phyloP scores from a whole-genome alignment of 1,284 basidiomycete genomes.

The Anthracocystis setariae region DNA sequence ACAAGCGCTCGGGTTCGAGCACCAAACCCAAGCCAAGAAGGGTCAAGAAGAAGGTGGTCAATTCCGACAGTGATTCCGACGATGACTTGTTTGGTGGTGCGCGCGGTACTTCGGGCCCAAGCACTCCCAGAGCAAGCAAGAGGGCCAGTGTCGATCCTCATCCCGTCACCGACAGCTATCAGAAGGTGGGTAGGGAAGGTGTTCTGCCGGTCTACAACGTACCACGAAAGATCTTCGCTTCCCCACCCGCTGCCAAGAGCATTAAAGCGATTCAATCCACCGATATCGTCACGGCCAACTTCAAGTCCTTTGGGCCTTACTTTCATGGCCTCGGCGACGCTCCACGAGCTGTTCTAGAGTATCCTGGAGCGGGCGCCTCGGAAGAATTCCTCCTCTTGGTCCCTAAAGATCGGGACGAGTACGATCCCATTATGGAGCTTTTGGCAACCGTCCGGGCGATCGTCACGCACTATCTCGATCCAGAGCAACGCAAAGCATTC shows the following conservation, averaged over 20 bases:
- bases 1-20: slow-evolving; percentile 4
- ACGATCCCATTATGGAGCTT: slow-evolving; percentile 65
- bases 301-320: slow-evolving; percentile 53
- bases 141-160: slow-evolving; percentile 43
- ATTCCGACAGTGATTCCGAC: slow-evolving; percentile 22
- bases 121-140: slow-evolving; percentile 38
- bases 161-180: slow-evolving; percentile 38
- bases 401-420: slow-evolving; percentile 62
- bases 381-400: slow-evolving; percentile 60
- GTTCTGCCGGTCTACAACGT: slow-evolving; percentile 44
- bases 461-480: slow-evolving; percentile 54
- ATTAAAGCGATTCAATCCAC: slow-evolving; percentile 26
- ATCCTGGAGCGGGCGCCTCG: slow-evolving; percentile 49
- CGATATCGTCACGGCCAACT: slow-evolving; percentile 39
- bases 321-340: slow-evolving; percentile 47
- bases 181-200: slow-evolving; percentile 43
- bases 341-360: slow-evolving; percentile 49
- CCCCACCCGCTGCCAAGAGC: background rate
- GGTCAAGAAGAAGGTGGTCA: slow-evolving; percentile 17
- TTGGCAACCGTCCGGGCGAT: slow-evolving; percentile 57
- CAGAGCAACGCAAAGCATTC: slow-evolving; percentile 48
- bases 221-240: slow-evolving; percentile 38
- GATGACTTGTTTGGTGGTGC: slow-evolving; percentile 10
- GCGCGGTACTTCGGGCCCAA: slow-evolving; percentile 19
- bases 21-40: slow-evolving; percentile 26